Percentiles rank a stretch among this genome's conserved stretches.
Conservation (phyloP, 129 eudicot genomes). For the Tagetes erecta region DNA sequence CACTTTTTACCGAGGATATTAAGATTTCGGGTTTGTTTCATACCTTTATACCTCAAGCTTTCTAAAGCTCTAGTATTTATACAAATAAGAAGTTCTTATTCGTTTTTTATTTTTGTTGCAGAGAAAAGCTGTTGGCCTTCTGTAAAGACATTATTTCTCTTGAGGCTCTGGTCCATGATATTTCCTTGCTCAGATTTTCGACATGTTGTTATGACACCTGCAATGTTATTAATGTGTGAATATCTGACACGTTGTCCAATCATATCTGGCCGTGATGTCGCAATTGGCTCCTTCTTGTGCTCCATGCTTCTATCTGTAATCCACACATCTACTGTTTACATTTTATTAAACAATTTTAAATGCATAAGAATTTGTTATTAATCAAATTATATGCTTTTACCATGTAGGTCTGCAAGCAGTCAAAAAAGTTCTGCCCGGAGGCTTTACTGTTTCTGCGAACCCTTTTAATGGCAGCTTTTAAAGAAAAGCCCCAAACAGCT, state of each 20-base stretch:
- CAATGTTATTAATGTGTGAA: conserved; percentile 80
- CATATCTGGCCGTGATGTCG: conserved; percentile 73
- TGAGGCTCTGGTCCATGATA: conserved; percentile 97
- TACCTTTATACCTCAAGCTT: not conserved
- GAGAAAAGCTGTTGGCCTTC: conserved; percentile 96
- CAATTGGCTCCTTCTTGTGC: conserved; percentile 84
- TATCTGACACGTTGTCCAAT: conserved; percentile 92
- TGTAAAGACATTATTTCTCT: conserved; percentile 69
- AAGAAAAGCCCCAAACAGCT: conserved; percentile 38
- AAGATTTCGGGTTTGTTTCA: conserved; percentile 60
- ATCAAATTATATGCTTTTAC: conserved; percentile 20
- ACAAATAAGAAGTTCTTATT: not conserved
- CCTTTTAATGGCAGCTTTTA: conserved; percentile 58
- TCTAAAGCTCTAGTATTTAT: not conserved
- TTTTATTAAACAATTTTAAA: not conserved
- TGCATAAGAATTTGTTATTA: not conserved
- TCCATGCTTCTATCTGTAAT: conserved; percentile 83
- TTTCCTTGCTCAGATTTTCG: conserved; percentile 99
- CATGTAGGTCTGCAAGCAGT: conserved; percentile 73
- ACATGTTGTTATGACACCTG: conserved; percentile 94
- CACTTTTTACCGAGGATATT: conserved; percentile 67
- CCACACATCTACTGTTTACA: not conserved
- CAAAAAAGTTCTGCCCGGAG: conserved; percentile 90
- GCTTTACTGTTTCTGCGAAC: conserved; percentile 67
- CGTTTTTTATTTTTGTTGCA: conserved; percentile 30